Percentiles rank a stretch among this genome's conserved stretches.
phyloP scores from a whole-genome alignment of 441 rosid genomes.

The Melastoma candidum region DNA sequence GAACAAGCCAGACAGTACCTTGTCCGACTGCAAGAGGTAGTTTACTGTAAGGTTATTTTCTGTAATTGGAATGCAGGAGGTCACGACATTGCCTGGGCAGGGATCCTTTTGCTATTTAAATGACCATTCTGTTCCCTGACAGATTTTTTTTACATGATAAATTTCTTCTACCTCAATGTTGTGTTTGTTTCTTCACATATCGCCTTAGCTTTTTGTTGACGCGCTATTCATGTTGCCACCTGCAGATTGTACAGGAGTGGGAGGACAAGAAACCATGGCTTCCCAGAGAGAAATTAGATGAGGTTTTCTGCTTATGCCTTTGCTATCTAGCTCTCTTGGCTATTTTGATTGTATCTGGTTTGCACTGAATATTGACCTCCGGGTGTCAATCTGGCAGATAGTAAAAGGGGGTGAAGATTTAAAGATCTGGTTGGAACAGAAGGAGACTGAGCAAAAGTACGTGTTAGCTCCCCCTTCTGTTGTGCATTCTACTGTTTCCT shows the following conservation, averaged over 20 bases:
- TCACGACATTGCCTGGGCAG: too few relatives aligned
- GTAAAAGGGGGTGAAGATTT: slow-evolving; percentile 47
- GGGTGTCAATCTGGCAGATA: slow-evolving; percentile 31
- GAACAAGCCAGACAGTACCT: slow-evolving; percentile 55
- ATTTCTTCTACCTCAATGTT: background rate
- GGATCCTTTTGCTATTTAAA: too few relatives aligned
- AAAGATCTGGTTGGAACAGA: slow-evolving; percentile 79
- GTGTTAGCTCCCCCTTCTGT: background rate
- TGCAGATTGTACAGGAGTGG: slow-evolving; percentile 67
- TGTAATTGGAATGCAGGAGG: too few relatives aligned
- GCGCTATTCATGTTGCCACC: slow-evolving; percentile 7
- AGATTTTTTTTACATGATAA: too few relatives aligned
- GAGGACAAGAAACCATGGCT: slow-evolving; percentile 79
- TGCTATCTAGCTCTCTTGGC: background rate
- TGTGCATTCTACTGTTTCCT: slow-evolving; percentile 25
- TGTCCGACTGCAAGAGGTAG: slow-evolving; percentile 64
- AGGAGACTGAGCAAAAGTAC: slow-evolving; percentile 67
- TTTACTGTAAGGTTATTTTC: background rate
- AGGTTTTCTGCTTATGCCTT: slow-evolving; percentile 34
- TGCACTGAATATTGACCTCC: too few relatives aligned
- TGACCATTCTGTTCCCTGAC: too few relatives aligned
- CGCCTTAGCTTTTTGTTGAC: background rate
- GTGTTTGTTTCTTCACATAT: background rate
- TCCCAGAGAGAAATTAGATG: slow-evolving; percentile 64
- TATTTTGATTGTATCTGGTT: background rate